phyloP scores from a whole-genome alignment of 2,329 filamentous ascomycete species.

The Penicillium sp. region DNA sequence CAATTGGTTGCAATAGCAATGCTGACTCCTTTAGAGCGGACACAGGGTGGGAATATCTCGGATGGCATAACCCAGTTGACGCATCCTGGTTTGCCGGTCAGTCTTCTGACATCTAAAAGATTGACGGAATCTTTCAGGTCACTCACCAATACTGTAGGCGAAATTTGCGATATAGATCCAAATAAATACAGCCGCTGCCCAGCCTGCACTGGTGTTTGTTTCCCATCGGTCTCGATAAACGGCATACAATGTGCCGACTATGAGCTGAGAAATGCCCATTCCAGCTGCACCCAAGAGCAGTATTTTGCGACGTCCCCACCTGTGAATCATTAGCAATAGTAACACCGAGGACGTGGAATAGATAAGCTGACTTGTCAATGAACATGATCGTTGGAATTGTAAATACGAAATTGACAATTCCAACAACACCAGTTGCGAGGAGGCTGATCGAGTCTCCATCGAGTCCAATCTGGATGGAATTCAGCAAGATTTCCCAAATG shows the following conservation, averaged over 20 bases:
- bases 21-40: slow-evolving; percentile 56
- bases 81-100: slow-evolving; percentile 36
- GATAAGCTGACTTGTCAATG: slow-evolving; percentile 22
- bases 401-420: slow-evolving; percentile 30
- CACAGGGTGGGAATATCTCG: slow-evolving; percentile 70
- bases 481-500: not conserved
- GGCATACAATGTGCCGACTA: slow-evolving; percentile 67
- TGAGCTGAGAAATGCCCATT: slow-evolving; percentile 68
- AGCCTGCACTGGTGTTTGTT: slow-evolving; percentile 61
- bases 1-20: slow-evolving; percentile 26
- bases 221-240: slow-evolving; percentile 61
- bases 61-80: slow-evolving; percentile 71
- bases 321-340: not conserved
- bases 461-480: slow-evolving; percentile 19
- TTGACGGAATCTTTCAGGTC: not conserved
- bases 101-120: not conserved
- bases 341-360: not conserved
- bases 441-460: slow-evolving; percentile 26
- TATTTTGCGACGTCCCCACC: slow-evolving; percentile 32
- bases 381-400: slow-evolving; percentile 34
- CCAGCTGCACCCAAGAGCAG: slow-evolving; percentile 58
- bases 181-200: slow-evolving; percentile 58
- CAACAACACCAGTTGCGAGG: slow-evolving; percentile 33
- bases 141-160: slow-evolving; percentile 51
- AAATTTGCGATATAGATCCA: slow-evolving; percentile 74